A percentile compares a stretch with the other conserved stretches of the same genome.
phyloP scores from a whole-genome alignment of 148 eudicot genomes.

The Nepenthes gracilis region DNA sequence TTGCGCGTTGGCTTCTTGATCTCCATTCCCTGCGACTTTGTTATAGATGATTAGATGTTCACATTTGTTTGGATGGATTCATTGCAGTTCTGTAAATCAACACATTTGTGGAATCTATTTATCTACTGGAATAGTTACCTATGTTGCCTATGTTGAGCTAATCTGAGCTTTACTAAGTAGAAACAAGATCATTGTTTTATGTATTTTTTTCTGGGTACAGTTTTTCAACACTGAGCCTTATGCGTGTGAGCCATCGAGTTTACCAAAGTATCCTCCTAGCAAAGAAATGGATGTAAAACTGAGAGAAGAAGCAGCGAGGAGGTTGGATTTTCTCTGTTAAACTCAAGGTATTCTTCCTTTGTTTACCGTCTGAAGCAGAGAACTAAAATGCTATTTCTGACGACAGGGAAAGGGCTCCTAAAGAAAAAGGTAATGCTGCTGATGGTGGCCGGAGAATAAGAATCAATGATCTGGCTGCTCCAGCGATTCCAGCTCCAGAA shows the following conservation, averaged over 20 bases:
- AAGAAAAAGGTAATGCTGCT: conserved; percentile 30
- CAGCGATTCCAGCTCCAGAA: conserved; percentile 78
- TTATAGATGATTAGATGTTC: too few species aligned
- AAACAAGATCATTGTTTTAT: too few species aligned
- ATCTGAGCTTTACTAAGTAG: too few species aligned
- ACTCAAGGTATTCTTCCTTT: neutral
- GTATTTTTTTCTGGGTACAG: conserved; percentile 17
- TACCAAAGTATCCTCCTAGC: conserved; percentile 94
- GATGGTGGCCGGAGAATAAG: conserved; percentile 55
- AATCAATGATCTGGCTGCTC: conserved; percentile 38
- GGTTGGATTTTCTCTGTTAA: conserved; percentile 24
- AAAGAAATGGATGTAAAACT: conserved; percentile 83
- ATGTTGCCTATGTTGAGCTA: too few species aligned
- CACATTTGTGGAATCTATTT: neutral
- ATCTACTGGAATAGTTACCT: neutral
- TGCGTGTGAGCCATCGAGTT: conserved; percentile 82
- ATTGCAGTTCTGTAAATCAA: too few species aligned
- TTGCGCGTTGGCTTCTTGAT: too few species aligned
- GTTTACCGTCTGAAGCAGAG: neutral
- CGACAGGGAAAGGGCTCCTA: conserved; percentile 51
- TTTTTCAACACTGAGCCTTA: conserved; percentile 71
- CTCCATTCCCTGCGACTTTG: too few species aligned
- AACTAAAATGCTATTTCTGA: conserved; percentile 1
- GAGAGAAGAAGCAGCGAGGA: conserved; percentile 78
- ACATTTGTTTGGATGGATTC: too few species aligned